phyloP scores from a whole-genome alignment of 2,329 filamentous ascomycete species.

The Claviceps sp. region DNA sequence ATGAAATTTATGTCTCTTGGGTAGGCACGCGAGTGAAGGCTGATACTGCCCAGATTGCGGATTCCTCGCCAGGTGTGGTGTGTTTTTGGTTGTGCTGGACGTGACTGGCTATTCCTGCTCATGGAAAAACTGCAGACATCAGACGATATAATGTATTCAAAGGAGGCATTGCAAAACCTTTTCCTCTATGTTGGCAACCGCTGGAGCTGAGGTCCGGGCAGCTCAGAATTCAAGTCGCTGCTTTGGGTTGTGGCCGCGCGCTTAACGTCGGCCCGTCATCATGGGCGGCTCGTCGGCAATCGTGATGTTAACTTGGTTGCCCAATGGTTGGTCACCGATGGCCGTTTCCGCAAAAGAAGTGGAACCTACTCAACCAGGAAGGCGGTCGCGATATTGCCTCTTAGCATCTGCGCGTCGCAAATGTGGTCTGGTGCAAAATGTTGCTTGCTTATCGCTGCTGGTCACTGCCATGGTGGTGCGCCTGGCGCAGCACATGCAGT shows the following conservation, averaged over 20 bases:
- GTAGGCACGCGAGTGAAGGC: neutral
- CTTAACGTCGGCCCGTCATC: neutral
- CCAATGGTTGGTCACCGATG: neutral
- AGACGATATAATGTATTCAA: neutral
- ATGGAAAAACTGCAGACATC: neutral
- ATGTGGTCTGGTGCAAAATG: neutral
- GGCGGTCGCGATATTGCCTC: neutral
- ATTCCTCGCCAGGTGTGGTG: no score
- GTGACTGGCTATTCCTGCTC: neutral
- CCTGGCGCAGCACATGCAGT: neutral
- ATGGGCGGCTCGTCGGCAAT: neutral
- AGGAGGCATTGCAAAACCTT: neutral
- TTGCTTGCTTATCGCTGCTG: neutral
- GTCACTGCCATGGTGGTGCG: neutral
- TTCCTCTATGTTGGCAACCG: neutral
- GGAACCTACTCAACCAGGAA: neutral
- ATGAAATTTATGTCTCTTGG: neutral
- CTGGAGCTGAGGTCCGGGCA: neutral
- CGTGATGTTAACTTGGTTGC: neutral
- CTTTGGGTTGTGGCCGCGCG: no score
- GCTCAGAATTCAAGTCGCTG: neutral
- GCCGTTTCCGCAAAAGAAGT: neutral
- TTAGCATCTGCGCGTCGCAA: neutral
- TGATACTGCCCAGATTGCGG: neutral
- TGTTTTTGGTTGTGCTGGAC: no score